These are phyloP conservation scores for Amanita rimosa DNA, from an alignment of 768 basidiomycete genomes.

Conservation along the genomic window DNA sequence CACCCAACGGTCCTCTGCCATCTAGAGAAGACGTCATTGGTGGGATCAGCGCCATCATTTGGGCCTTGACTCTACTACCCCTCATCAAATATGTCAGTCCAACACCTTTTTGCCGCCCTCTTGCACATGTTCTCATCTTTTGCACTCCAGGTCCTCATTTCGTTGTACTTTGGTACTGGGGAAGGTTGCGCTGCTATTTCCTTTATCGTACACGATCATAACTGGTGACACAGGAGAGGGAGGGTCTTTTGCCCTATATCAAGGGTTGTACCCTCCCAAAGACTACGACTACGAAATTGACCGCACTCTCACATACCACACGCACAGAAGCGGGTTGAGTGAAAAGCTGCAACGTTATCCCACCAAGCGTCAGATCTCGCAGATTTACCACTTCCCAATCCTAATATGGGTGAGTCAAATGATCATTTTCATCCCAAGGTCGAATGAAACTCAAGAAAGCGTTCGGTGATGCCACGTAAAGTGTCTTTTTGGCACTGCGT, in stretches of 20 bases:
- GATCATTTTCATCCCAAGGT: too few relatives aligned
- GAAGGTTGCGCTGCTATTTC: background rate
- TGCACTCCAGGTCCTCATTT: background rate
- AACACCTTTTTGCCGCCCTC: slow-evolving; percentile 17
- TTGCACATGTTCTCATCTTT: slow-evolving; percentile 22
- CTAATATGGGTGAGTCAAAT: slow-evolving; percentile 44
- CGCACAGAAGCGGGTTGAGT: slow-evolving; percentile 6
- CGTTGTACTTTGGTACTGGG: background rate
- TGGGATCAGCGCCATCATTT: slow-evolving; percentile 50
- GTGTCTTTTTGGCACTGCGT: slow-evolving; percentile 52
- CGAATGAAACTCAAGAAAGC: too few relatives aligned
- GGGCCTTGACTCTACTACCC: slow-evolving; percentile 53
- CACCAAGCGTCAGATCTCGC: slow-evolving; percentile 13
- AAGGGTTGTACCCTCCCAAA: slow-evolving; percentile 43
- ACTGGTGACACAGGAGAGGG: slow-evolving; percentile 42
- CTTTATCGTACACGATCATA: background rate
- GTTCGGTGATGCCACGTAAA: too few relatives aligned
- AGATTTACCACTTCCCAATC: slow-evolving; percentile 33
- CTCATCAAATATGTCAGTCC: slow-evolving; percentile 49
- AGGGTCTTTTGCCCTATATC: slow-evolving; percentile 53
- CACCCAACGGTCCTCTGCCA: slow-evolving; percentile 33
- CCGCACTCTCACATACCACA: slow-evolving; percentile 37
- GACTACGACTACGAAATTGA: slow-evolving; percentile 34
- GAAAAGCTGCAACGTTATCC: slow-evolving; percentile 4
- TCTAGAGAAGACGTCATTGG: slow-evolving; percentile 55